Evolutionary conservation across 345 rosid species (phyloP), one percentile per base, ranked within the genome.

Genomic region (Raphanus sativus): DNA sequence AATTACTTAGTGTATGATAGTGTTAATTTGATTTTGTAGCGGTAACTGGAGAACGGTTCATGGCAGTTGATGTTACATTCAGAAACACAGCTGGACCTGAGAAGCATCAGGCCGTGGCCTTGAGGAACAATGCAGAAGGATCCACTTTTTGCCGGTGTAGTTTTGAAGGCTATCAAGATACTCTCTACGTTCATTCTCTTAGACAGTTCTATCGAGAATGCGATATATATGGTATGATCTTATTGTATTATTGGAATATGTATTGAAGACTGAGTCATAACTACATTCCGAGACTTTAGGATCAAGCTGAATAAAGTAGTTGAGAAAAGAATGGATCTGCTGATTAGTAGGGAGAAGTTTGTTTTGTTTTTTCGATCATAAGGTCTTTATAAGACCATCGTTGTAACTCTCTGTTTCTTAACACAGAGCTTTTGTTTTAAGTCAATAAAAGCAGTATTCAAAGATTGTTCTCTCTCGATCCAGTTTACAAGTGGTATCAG

Each of bases 51-150:
- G 89, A 88, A 74, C 34, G 95, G 70, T 88, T 90, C 29, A 71
- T 84, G 21, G 92, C 86, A 0, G 84, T 86, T 11, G 88, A 87
- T 66, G 68, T 89, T 0, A 89, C 93, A 2, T 83, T 89, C 64
- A 80, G 85, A 73, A 88, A 88, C 76, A 87, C 89, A 0, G 92
- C 92, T 0, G 92, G 90, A 7, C 93, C 89, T 5, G 82, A 76
- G 36, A 86, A 89, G 66, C 89, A 85, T 77, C 93, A 89, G 38
- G 93, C 93, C 6, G 93, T 89, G 60, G 93, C 93, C 1, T 21
- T 89, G 66, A 75, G 90, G 55, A 87, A 82, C 74, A 89, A 84
- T 54, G 89, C 93, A 0, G 93, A 89, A 67, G 74, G 80, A 70
- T 86, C 90, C 7, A 73, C 85, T 0, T 89, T 87, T 63, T 86